Conservation (phyloP, 768 basidiomycete genomes). For the Termitomyces sp. region DNA sequence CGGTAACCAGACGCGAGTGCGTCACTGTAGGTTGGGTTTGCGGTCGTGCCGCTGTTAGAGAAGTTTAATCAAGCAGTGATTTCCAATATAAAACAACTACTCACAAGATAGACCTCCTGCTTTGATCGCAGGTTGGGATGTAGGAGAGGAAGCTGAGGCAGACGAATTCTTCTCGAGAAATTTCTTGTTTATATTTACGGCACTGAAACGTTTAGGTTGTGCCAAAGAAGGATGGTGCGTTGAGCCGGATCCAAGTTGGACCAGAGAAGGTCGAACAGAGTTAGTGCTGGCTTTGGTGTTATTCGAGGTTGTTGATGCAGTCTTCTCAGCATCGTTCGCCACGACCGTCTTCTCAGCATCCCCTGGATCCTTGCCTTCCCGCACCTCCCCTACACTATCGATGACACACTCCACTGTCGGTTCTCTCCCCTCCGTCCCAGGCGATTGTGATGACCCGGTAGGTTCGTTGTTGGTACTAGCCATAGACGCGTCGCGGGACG, state of each 20-base stretch:
- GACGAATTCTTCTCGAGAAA: slow-evolving; percentile 88
- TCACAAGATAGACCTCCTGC: slow-evolving; percentile 51
- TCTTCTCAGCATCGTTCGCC: slow-evolving; percentile 20
- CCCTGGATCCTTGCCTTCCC: slow-evolving; percentile 11
- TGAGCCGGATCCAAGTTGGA: slow-evolving; percentile 40
- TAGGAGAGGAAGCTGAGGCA: slow-evolving; percentile 44
- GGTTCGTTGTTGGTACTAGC: slow-evolving; percentile 56
- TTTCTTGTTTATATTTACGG: slow-evolving; percentile 94
- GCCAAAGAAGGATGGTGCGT: slow-evolving; percentile 32
- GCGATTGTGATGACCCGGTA: slow-evolving; percentile 41
- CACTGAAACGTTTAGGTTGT: slow-evolving; percentile 81
- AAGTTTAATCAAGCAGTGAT: slow-evolving; percentile 8
- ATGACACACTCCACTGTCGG: slow-evolving; percentile 26
- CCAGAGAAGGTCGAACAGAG: slow-evolving; percentile 40
- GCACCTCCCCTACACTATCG: slow-evolving; percentile 22
- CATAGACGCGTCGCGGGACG: slow-evolving; percentile 82
- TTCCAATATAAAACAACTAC: slow-evolving; percentile 20
- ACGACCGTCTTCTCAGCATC: slow-evolving; percentile 6
- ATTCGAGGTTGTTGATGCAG: slow-evolving; percentile 9
- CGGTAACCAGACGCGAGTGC: slow-evolving; percentile 81
- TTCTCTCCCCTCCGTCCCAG: slow-evolving; percentile 34
- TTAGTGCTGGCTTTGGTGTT: slow-evolving; percentile 25
- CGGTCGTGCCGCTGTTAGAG: slow-evolving; percentile 50
- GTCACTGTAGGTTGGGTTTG: slow-evolving; percentile 48
- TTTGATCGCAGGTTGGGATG: slow-evolving; percentile 45